Evolutionary conservation across 306 rosid genomes (phyloP).

Genomic region (Vigna hirtella): DNA sequence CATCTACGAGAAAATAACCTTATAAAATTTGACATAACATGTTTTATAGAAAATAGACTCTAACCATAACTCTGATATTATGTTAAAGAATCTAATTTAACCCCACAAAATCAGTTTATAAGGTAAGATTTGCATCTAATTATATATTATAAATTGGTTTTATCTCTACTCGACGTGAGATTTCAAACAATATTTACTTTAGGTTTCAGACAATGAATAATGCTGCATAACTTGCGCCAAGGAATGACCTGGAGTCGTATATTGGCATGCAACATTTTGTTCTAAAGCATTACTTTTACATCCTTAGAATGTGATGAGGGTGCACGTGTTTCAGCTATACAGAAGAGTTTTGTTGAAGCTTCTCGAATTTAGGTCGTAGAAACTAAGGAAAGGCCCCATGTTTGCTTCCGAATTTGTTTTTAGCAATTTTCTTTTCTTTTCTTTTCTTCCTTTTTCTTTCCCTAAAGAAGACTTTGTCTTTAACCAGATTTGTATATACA

Average conservation of each 20-base stretch:
- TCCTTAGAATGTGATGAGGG: too few species aligned
- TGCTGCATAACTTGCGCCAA: background rate
- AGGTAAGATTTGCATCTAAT: accelerated
- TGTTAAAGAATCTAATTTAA: too few species aligned
- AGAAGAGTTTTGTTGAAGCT: background rate
- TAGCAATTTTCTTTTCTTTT: background rate
- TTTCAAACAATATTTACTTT: too few species aligned
- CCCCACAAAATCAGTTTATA: accelerated
- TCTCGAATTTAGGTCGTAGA: background rate
- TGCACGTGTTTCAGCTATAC: background rate
- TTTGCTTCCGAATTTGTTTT: background rate
- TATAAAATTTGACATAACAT: background rate
- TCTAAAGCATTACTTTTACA: background rate
- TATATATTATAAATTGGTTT: too few species aligned
- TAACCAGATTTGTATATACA: background rate
- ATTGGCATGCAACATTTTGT: background rate
- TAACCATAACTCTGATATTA: too few species aligned
- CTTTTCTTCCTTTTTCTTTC: background rate
- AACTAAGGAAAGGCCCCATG: background rate
- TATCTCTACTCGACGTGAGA: too few species aligned
- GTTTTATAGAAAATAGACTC: background rate
- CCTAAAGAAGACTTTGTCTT: background rate
- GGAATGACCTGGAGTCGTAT: background rate
- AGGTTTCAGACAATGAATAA: background rate
- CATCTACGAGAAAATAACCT: too few species aligned